Evolutionary conservation across 2,329 filamentous ascomycete genomes (phyloP), one percentile per base, ranked within the genome.

Genomic region (Cladosporium sp.): DNA sequence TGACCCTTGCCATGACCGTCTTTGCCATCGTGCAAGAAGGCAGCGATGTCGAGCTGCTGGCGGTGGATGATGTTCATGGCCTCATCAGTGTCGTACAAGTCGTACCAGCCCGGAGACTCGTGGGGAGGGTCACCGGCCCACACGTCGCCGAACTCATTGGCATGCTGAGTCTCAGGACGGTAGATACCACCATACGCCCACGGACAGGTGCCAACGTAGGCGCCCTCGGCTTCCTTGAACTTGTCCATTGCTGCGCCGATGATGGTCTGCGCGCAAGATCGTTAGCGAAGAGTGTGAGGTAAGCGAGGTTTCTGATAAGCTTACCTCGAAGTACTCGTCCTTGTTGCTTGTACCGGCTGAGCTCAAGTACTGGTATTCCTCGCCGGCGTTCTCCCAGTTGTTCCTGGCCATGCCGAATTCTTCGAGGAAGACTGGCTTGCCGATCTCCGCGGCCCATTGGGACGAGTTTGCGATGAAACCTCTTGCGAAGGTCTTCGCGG

Each of bases 51-150:
- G 62, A 73, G 68, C 63, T 78, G 75, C 67, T 79, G 78, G 29
- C 69, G 66, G 28, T 70, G 63, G 10, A 79, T 69, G 37, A 79
- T 76, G 26, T 76, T 68, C 76, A 79, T 78, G 6, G 77, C 76
- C 21, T 62, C 44, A 8, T 62, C 59, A 10, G 59, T 62, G 64
- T 79, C 76, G 50, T 79, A 79, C 50, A 79, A 44, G 67, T 79
- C 77, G 62, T 79, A 79, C 77, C 78, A 79, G 0, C 77, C 78
- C 0, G 78, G 77, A 5, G 69, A 69, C 67, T 79, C 78, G 64
- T 79, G 78, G 0, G 77, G 78, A 21, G 78, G 78, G 59, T 79
- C 78, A 3, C 78, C 78, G 0, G 78, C 78, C 78, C 77, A 79
- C 0, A 79, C 73, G 74, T 78, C 78, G 2, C 77, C 77, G 64